phyloP scores from a whole-genome alignment of 371 early-diverging fungal species.

The Apophysomyces sp. region DNA sequence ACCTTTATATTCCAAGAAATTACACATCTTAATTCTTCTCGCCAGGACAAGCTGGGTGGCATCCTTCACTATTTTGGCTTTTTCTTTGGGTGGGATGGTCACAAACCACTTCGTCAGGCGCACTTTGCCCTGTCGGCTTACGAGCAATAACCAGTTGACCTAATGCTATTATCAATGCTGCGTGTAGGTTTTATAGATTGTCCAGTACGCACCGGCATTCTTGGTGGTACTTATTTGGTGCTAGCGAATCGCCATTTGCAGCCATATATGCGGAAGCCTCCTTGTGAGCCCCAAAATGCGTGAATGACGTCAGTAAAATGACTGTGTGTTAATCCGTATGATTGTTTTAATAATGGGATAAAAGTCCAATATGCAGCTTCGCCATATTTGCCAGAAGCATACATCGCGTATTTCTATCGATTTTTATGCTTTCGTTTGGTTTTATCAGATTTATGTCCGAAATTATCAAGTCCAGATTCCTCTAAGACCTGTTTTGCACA shows the following conservation, averaged over 20 bases:
- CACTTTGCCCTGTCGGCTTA: conserved; percentile 84
- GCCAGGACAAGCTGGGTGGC: conserved; percentile 89
- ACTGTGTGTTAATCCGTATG: too few species aligned
- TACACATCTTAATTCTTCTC: conserved; percentile 94
- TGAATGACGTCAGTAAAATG: too few species aligned
- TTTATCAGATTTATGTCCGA: neutral
- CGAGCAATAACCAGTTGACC: conserved; percentile 72
- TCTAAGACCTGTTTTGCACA: conserved; percentile 62
- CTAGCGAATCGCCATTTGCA: too few species aligned
- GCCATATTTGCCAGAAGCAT: too few species aligned
- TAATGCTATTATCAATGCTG: conserved; percentile 14
- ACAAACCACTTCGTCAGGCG: conserved; percentile 96
- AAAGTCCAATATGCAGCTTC: too few species aligned
- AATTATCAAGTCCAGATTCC: conserved; percentile 27
- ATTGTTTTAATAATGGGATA: too few species aligned
- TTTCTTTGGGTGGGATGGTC: conserved; percentile 89
- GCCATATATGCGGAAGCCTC: too few species aligned
- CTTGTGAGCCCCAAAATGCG: too few species aligned
- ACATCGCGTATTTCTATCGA: neutral
- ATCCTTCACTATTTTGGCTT: conserved; percentile 92
- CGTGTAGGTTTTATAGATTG: neutral
- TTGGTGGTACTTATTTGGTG: too few species aligned
- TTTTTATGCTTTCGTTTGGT: neutral
- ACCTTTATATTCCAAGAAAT: conserved; percentile 97
- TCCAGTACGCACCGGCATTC: neutral